phyloP scores from a whole-genome alignment of 2,329 filamentous ascomycete species.

The Exserohilum rostratum region DNA sequence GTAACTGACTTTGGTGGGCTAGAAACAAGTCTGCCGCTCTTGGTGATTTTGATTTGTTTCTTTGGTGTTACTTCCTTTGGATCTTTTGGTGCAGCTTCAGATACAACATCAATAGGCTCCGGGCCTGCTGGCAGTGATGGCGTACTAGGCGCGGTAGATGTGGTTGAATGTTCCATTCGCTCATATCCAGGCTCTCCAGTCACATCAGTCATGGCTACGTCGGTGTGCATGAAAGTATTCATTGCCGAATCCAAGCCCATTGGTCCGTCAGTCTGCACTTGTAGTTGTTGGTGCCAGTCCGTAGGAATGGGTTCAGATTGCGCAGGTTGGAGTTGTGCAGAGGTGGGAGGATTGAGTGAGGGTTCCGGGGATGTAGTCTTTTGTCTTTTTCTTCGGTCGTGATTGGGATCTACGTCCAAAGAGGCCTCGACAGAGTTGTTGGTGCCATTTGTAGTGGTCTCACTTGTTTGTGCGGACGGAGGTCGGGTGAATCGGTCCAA shows the following conservation, averaged over 20 bases:
- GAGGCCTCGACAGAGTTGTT: constrained; percentile 13
- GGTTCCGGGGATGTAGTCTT: constrained; percentile 43
- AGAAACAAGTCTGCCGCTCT: constrained; percentile 55
- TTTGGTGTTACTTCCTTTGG: constrained; percentile 28
- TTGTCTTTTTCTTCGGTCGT: constrained; percentile 46
- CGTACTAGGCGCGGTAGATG: background rate
- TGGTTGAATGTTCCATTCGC: background rate
- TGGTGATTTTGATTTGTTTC: constrained; percentile 50
- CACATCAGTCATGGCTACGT: constrained; percentile 4
- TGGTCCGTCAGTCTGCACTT: constrained; percentile 25
- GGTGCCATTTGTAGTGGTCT: background rate
- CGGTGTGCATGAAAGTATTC: background rate
- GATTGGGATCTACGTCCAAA: constrained; percentile 39
- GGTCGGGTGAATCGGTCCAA: constrained; percentile 36
- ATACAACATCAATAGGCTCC: background rate
- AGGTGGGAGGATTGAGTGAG: background rate
- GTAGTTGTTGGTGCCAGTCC: constrained; percentile 40
- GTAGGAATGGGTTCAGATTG: constrained; percentile 4
- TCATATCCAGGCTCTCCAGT: background rate
- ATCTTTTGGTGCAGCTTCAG: background rate
- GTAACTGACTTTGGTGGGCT: constrained; percentile 38
- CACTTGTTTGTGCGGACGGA: constrained; percentile 2
- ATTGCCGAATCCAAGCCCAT: background rate
- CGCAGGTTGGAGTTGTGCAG: background rate
- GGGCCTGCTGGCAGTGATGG: background rate